Conservation (phyloP, 306 rosid genomes). For the Quercus mongolica region DNA sequence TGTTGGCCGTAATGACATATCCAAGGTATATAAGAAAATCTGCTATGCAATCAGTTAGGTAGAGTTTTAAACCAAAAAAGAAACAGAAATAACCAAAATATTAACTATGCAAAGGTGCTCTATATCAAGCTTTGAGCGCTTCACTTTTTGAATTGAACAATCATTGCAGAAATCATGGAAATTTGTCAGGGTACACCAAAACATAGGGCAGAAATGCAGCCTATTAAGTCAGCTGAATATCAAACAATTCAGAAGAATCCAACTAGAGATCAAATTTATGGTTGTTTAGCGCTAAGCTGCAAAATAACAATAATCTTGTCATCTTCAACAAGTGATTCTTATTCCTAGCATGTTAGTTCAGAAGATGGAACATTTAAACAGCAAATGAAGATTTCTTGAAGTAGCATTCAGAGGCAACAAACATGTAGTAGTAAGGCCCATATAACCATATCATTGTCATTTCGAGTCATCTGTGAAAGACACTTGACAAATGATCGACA, state of each 20-base stretch:
- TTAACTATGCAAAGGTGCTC: background rate
- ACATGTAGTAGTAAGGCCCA: no score
- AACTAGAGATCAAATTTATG: background rate
- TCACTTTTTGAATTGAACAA: background rate
- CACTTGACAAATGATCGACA: background rate
- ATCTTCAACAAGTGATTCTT: background rate
- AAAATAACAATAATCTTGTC: background rate
- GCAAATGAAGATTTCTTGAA: background rate
- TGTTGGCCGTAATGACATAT: conserved; percentile 80
- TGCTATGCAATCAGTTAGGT: conserved; percentile 24
- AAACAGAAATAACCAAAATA: background rate
- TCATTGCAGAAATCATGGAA: background rate
- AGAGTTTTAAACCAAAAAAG: background rate
- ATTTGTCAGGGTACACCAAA: no score
- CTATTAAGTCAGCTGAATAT: background rate
- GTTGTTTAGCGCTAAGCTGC: no score
- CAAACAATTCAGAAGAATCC: background rate
- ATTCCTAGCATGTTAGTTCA: background rate
- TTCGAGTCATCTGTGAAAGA: background rate
- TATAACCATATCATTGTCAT: no score
- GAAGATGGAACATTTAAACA: background rate
- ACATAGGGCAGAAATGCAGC: no score
- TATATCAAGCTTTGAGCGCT: background rate
- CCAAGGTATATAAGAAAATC: conserved; percentile 91
- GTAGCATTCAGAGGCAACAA: background rate